Evolutionary conservation across 306 rosid species (phyloP).

Genomic region (Mimosa bimucronata): DNA sequence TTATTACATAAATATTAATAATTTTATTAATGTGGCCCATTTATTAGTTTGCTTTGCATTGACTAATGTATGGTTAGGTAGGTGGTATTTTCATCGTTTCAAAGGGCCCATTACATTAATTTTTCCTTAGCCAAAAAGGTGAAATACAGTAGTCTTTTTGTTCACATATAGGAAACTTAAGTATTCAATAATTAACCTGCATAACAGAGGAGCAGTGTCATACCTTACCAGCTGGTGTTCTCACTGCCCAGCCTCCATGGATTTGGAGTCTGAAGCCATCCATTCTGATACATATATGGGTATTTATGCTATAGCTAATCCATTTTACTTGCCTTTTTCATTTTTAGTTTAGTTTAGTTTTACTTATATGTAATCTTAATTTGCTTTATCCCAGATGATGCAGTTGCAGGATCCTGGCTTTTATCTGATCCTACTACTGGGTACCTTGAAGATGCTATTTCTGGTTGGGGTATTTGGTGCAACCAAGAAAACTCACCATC

Average conservation of each 20-base stretch:
- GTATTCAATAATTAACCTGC: constrained; percentile 27
- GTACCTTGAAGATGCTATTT: constrained; percentile 60
- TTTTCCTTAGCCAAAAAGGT: constrained; percentile 33
- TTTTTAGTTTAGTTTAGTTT: constrained; percentile 18
- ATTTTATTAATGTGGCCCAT: constrained; percentile 43
- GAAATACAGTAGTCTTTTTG: constrained; percentile 46
- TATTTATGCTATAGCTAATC: constrained; percentile 32
- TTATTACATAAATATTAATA: constrained; percentile 38
- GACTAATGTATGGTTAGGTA: constrained; percentile 56
- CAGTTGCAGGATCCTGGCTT: constrained; percentile 47
- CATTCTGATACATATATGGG: constrained; percentile 46
- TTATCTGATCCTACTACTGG: constrained; percentile 46
- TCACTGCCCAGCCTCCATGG: constrained; percentile 48
- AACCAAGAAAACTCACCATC: constrained; percentile 39
- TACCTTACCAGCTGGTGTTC: constrained; percentile 35
- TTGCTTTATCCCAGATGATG: constrained; percentile 25
- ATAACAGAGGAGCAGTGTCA: constrained; percentile 20
- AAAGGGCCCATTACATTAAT: constrained; percentile 51
- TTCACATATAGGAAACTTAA: constrained; percentile 40
- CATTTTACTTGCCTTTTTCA: background rate
- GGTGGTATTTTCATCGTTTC: constrained; percentile 48
- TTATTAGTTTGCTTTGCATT: constrained; percentile 42
- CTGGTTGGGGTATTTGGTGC: constrained; percentile 52
- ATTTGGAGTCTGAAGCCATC: constrained; percentile 47
- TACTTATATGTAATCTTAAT: constrained; percentile 21